These are phyloP conservation scores for Solanum infundibuliforme DNA, from an alignment of 257 asterid species.

Conservation along the genomic window DNA sequence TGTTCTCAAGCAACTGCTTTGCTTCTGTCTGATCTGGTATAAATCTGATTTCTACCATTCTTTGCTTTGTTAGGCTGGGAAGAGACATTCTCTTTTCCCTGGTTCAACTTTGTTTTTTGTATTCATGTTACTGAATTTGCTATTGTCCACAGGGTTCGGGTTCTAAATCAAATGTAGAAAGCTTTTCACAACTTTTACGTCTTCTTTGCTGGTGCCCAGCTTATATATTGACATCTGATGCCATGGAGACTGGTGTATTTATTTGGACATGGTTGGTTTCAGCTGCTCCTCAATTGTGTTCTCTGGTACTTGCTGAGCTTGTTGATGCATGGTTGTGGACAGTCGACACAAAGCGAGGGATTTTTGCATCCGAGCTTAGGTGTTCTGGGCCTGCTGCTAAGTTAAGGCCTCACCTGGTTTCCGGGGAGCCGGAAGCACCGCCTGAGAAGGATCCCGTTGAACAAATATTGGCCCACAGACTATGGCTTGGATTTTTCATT, in stretches of 20 bases:
- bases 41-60: neutral
- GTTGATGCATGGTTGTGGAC: constrained; percentile 99
- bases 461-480: constrained; percentile 88
- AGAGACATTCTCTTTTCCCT: neutral
- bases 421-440: constrained; percentile 80
- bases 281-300: constrained; percentile 96
- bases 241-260: constrained; percentile 94
- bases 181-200: constrained; percentile 96
- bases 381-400: constrained; percentile 92
- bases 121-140: neutral
- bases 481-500: constrained; percentile 94
- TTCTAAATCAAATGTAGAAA: constrained; percentile 51
- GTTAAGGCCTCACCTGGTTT: constrained; percentile 92
- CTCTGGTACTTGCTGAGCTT: constrained; percentile 94
- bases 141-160: constrained; percentile 58
- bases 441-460: constrained; percentile 89
- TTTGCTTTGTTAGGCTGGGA: neutral
- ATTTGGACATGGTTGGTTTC: constrained; percentile 99
- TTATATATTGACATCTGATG: constrained; percentile 83
- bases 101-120: constrained; percentile 1
- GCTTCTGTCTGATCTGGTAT: constrained; percentile 87
- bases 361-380: constrained; percentile 79
- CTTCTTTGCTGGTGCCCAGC: constrained; percentile 99
- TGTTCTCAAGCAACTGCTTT: constrained; percentile 98
- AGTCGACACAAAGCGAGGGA: constrained; percentile 91